Evolutionary conservation across 2,329 filamentous ascomycete genomes (phyloP).

Genomic region (Sporothrix curviconia): DNA sequence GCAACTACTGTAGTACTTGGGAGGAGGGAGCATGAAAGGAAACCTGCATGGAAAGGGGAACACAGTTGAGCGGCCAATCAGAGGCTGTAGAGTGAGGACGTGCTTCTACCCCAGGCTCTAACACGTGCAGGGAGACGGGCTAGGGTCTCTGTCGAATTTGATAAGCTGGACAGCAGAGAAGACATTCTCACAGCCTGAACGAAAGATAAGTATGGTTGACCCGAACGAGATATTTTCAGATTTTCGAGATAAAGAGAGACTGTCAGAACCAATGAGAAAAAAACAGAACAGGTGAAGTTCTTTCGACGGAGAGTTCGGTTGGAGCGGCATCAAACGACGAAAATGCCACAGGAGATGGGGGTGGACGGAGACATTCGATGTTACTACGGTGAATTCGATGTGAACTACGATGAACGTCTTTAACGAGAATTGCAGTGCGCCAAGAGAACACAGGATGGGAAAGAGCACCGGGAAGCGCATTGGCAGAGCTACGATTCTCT

Average conservation of each 20-base stretch:
- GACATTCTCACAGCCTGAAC: no score
- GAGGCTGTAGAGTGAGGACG: not conserved
- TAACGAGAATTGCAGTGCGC: not conserved
- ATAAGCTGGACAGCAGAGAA: no score
- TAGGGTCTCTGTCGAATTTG: no score
- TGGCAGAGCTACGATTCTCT: no score
- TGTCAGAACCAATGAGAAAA: no score
- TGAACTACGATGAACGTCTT: no score
- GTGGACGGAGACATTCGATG: not conserved
- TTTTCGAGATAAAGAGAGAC: no score
- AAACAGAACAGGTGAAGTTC: no score
- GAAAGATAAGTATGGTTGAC: no score
- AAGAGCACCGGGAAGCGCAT: not conserved
- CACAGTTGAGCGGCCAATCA: not conserved
- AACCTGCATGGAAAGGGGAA: not conserved
- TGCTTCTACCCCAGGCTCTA: not conserved
- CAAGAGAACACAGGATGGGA: not conserved
- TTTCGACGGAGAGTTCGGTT: not conserved
- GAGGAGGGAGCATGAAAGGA: not conserved
- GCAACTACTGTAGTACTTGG: no score
- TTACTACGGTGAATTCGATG: not conserved
- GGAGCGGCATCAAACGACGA: not conserved
- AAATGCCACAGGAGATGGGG: not conserved
- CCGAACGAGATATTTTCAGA: not conserved
- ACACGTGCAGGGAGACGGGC: conserved; percentile 5